Evolutionary conservation across 2,329 filamentous ascomycete species (phyloP).

Genomic region (Trichoderma breve): DNA sequence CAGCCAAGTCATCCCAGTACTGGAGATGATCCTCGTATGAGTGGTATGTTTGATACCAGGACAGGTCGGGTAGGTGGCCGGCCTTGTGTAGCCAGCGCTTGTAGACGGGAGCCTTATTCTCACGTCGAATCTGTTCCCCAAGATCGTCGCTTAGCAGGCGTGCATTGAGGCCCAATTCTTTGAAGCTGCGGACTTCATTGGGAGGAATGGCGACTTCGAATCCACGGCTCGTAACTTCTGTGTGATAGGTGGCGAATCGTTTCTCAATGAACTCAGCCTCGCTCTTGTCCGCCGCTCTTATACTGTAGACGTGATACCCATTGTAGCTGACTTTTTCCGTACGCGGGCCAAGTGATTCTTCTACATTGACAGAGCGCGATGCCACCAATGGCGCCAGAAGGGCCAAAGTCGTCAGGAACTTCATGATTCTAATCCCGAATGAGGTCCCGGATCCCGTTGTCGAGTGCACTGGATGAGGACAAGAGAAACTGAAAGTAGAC

Average conservation of each 20-base stretch:
- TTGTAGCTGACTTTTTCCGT: not conserved
- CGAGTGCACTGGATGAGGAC: not conserved
- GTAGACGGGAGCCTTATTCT: not conserved
- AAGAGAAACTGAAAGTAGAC: not conserved
- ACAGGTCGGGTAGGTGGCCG: slow-evolving; percentile 20
- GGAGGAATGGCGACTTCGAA: slow-evolving; percentile 5
- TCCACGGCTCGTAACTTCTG: not conserved
- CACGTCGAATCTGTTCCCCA: not conserved
- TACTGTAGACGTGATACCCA: not conserved
- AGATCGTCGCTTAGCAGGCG: not conserved
- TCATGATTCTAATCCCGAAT: not conserved
- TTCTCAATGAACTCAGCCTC: not conserved
- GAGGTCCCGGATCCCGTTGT: not conserved
- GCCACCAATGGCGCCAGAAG: not conserved
- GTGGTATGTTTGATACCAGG: slow-evolving; percentile 56
- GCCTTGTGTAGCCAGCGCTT: not conserved
- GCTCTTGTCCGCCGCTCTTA: not conserved
- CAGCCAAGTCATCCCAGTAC: slow-evolving; percentile 46
- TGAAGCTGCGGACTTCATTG: not conserved
- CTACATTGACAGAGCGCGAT: not conserved
- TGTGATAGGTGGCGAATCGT: not conserved
- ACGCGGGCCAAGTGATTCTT: not conserved
- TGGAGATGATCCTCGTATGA: slow-evolving; percentile 48
- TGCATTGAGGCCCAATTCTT: not conserved
- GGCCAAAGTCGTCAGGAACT: not conserved